phyloP scores from a whole-genome alignment of 164 flowering plant genomes.

The Pachysandra terminalis region DNA sequence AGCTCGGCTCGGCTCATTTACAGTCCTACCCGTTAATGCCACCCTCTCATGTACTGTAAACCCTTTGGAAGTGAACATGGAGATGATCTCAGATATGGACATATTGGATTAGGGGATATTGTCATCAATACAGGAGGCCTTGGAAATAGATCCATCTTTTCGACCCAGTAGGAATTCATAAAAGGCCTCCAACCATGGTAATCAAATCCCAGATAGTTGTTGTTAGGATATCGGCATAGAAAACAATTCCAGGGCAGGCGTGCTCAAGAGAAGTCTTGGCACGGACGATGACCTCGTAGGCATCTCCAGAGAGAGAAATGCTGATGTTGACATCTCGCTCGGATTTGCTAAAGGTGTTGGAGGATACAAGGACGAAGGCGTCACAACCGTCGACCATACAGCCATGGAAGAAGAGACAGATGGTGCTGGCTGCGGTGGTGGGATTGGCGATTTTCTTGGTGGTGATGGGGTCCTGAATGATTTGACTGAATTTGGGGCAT shows the following conservation, averaged over 20 bases:
- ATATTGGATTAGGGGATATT: constrained; percentile 32
- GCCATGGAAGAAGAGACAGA: constrained; percentile 9
- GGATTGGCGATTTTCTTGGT: constrained; percentile 3
- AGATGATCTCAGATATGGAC: constrained; percentile 32
- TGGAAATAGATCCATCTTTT: constrained; percentile 48
- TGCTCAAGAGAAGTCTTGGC: constrained; percentile 65
- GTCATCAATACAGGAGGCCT: constrained; percentile 29
- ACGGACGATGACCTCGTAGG: not conserved
- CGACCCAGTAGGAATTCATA: constrained; percentile 52
- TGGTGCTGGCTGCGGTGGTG: constrained; percentile 7
- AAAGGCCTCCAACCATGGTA: constrained; percentile 57
- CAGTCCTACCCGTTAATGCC: constrained; percentile 60
- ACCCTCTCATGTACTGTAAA: constrained; percentile 54
- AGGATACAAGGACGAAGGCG: constrained; percentile 13
- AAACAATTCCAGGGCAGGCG: constrained; percentile 64
- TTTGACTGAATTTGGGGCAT: not conserved
- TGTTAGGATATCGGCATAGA: constrained; percentile 67
- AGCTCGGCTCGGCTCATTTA: no score
- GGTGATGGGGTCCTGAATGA: constrained; percentile 5
- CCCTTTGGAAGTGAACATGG: constrained; percentile 41
- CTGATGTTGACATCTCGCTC: constrained; percentile 4
- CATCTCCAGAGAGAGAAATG: not conserved
- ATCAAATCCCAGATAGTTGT: constrained; percentile 55
- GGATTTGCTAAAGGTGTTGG: constrained; percentile 3
- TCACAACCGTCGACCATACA: constrained; percentile 16